Evolutionary conservation across 202 grass and related monocot species (phyloP).

Genomic region (Cymbopogon flexuosus): DNA sequence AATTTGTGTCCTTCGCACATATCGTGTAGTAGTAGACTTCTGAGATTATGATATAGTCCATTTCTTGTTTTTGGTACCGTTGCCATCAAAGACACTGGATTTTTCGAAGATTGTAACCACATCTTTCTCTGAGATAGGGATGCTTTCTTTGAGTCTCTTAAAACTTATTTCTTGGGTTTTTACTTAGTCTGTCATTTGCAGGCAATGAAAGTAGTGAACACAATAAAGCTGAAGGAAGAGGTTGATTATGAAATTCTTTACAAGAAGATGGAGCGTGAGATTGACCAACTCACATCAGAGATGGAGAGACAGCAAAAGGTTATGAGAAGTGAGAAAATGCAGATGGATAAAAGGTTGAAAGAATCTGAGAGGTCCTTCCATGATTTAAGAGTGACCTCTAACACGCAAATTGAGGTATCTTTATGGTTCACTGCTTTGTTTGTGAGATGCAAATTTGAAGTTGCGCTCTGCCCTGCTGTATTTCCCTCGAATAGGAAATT

Average conservation of each 20-base stretch:
- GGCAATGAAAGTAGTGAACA: conserved; percentile 97
- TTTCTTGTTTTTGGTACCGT: background rate
- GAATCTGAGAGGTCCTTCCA: conserved; percentile 48
- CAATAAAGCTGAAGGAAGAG: conserved; percentile 83
- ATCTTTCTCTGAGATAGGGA: background rate
- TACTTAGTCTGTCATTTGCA: conserved; percentile 37
- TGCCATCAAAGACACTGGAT: conserved; percentile 4
- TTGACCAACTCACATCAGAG: conserved; percentile 89
- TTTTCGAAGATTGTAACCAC: background rate
- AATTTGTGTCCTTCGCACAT: background rate
- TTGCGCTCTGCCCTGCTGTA: background rate
- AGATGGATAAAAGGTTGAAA: conserved; percentile 59
- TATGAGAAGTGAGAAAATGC: conserved; percentile 56
- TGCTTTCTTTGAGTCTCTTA: conserved; percentile 13
- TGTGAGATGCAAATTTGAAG: background rate
- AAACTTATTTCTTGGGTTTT: conserved; percentile 4
- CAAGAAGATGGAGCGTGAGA: conserved; percentile 69
- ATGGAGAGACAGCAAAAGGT: conserved; percentile 87
- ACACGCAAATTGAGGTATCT: conserved; percentile 60
- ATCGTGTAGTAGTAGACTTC: background rate
- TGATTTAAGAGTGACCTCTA: conserved; percentile 55
- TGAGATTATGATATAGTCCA: conserved; percentile 18
- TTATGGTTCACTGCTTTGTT: background rate
- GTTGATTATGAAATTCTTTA: conserved; percentile 87
- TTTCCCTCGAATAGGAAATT: background rate